These are phyloP conservation scores for Cyclocybe aegerita DNA, from an alignment of 768 basidiomycete genomes.

Conservation along the genomic window DNA sequence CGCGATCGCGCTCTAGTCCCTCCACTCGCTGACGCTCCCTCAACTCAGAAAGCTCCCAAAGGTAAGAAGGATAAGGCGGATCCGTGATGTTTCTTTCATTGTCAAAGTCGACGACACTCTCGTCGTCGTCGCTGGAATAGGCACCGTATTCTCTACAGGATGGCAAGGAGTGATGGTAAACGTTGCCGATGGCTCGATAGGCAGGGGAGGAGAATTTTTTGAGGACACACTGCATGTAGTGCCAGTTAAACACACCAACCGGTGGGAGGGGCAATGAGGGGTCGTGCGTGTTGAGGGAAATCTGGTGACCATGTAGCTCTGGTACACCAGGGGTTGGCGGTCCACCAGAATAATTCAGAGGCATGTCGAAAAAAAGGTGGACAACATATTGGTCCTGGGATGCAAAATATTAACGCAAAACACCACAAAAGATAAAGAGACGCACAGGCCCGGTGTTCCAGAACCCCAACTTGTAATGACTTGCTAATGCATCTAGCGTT, in stretches of 20 bases:
- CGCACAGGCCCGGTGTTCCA: constrained; percentile 17
- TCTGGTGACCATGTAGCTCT: constrained; percentile 13
- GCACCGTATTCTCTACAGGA: constrained; percentile 13
- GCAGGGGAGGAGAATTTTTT: constrained; percentile 14
- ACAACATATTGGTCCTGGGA: constrained; percentile 3
- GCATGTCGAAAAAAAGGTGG: background rate
- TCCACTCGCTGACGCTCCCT: too few relatives aligned
- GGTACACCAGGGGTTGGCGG: background rate
- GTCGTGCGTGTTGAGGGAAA: constrained; percentile 11
- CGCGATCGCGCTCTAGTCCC: too few relatives aligned
- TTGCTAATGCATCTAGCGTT: constrained; percentile 6
- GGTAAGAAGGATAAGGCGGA: too few relatives aligned
- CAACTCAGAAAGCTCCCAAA: too few relatives aligned
- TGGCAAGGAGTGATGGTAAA: constrained; percentile 9
- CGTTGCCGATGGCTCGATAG: constrained; percentile 12
- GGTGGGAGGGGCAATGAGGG: constrained; percentile 13
- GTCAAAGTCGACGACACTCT: too few relatives aligned
- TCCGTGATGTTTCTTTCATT: too few relatives aligned
- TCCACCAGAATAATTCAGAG: constrained; percentile 5
- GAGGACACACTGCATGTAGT: constrained; percentile 20
- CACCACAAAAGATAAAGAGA: constrained; percentile 7
- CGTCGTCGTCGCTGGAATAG: constrained; percentile 1
- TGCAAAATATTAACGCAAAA: constrained; percentile 8
- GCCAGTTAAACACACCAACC: constrained; percentile 9
- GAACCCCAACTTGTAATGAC: constrained; percentile 15